These are phyloP conservation scores for Tetracladium maxilliforme DNA, from an alignment of 2,329 filamentous ascomycete species.

Conservation along the genomic window DNA sequence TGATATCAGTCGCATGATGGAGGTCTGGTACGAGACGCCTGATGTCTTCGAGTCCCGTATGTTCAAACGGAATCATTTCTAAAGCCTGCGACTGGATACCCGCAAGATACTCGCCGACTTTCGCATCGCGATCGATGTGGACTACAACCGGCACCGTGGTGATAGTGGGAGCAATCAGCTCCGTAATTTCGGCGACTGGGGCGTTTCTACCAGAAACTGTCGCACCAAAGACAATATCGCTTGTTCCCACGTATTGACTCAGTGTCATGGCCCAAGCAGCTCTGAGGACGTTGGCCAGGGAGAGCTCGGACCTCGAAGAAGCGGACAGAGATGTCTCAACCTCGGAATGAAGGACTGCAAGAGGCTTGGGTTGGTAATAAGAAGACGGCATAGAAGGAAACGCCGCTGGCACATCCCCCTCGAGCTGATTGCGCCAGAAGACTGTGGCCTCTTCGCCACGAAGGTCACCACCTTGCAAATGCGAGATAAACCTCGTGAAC, in stretches of 20 bases:
- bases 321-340: conserved; percentile 2
- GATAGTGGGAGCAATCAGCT: neutral
- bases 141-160: neutral
- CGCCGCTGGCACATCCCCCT: conserved; percentile 1
- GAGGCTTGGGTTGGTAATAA: conserved; percentile 2
- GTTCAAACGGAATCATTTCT: conserved; percentile 1
- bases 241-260: no score
- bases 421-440: conserved; percentile 3
- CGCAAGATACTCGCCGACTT: neutral
- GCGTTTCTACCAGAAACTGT: no score
- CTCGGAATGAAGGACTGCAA: conserved; percentile 3
- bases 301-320: conserved; percentile 4
- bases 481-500: conserved; percentile 1
- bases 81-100: conserved; percentile 1
- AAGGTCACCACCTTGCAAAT: no score
- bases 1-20: conserved; percentile 1
- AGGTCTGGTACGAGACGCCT: neutral
- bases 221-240: no score
- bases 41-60: conserved; percentile 1
- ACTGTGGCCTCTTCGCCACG: no score
- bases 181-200: conserved; percentile 2
- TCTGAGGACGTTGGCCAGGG: no score
- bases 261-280: no score
- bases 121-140: conserved; percentile 1
- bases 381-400: conserved; percentile 2